phyloP scores from a whole-genome alignment of 2,329 filamentous ascomycete species.

The Elsinoe batatas region DNA sequence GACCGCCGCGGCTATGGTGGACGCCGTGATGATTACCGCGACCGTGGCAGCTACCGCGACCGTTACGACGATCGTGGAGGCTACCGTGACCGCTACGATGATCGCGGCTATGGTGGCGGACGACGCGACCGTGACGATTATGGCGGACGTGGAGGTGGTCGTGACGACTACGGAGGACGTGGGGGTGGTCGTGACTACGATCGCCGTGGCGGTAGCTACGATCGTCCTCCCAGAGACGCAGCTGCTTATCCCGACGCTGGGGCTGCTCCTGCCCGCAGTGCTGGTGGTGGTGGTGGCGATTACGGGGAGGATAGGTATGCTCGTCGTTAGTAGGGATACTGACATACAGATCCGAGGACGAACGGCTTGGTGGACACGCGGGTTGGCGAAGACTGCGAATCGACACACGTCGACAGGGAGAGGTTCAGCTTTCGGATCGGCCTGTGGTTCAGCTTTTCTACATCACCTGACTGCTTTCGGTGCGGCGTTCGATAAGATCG shows the following conservation, averaged over 20 bases:
- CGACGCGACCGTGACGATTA: conserved; percentile 31
- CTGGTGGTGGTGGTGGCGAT: conserved; percentile 12
- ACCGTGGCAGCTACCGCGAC: conserved; percentile 37
- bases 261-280: conserved; percentile 22
- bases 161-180: conserved; percentile 17
- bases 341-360: neutral
- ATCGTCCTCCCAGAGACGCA: conserved; percentile 22
- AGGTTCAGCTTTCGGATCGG: conserved; percentile 9
- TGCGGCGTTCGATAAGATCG: conserved; percentile 1
- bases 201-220: conserved; percentile 22
- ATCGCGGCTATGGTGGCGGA: conserved; percentile 37
- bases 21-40: conserved; percentile 38
- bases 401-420: conserved; percentile 1
- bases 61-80: conserved; percentile 57
- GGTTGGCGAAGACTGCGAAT: neutral
- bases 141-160: conserved; percentile 20
- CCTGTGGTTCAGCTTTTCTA: neutral
- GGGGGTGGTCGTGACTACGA: conserved; percentile 23
- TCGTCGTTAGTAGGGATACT: conserved; percentile 21
- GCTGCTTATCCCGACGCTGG: conserved; percentile 19
- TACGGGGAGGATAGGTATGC: conserved; percentile 24
- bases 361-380: neutral
- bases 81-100: conserved; percentile 48
- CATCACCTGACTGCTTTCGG: conserved; percentile 6
- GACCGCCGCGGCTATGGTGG: conserved; percentile 18